Conservation (phyloP, 331 rosid genomes). For the Acacia pycnantha region DNA sequence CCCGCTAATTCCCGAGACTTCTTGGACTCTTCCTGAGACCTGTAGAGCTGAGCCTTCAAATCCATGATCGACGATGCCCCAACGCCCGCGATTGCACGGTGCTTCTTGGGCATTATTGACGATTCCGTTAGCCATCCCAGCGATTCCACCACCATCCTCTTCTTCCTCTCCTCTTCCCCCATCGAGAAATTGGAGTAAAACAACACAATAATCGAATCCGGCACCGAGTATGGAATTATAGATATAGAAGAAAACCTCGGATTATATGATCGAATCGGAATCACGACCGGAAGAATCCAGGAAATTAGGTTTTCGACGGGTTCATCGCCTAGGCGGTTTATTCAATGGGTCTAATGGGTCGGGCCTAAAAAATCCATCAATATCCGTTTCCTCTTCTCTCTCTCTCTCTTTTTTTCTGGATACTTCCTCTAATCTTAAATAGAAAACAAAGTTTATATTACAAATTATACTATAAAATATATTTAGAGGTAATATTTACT, state of each 20-base stretch:
- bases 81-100: slow-evolving; percentile 75
- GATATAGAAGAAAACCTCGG: background rate
- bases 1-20: slow-evolving; percentile 62
- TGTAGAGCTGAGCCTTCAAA: slow-evolving; percentile 83
- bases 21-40: slow-evolving; percentile 85
- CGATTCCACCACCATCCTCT: slow-evolving; percentile 68
- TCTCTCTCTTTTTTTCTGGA: too few relatives aligned
- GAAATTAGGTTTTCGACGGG: slow-evolving; percentile 2
- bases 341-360: background rate
- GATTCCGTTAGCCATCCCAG: slow-evolving; percentile 98
- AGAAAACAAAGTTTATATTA: too few relatives aligned
- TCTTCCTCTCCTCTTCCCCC: slow-evolving; percentile 43
- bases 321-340: background rate
- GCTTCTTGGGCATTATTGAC: slow-evolving; percentile 91
- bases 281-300: background rate
- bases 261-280: background rate
- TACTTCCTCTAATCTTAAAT: too few relatives aligned
- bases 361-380: background rate
- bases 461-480: too few relatives aligned
- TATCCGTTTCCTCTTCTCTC: background rate
- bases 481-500: too few relatives aligned
- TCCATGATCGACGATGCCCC: slow-evolving; percentile 90
- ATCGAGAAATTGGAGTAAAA: background rate
- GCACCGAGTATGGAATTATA: background rate
- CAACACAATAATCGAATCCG: background rate